Conservation (phyloP, 352 stramenopile genomes). For the Pythium rhizo-oryzae region DNA sequence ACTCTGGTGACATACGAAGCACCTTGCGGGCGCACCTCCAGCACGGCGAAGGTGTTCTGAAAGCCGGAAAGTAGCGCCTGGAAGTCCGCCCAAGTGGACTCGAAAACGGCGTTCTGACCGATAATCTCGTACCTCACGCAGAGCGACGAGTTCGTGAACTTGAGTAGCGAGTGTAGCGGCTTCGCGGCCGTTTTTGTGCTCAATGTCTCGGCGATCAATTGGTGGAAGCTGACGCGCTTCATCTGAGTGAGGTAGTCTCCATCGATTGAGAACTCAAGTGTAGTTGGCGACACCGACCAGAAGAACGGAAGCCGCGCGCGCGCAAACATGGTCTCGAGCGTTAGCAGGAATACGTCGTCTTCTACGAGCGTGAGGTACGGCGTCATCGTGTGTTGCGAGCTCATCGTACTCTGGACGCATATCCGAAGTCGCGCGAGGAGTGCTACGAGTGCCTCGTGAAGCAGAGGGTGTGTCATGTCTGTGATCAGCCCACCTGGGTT, state of each 20-base stretch:
- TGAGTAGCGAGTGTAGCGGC: constrained; percentile 49
- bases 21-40: constrained; percentile 72
- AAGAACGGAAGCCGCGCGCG: constrained; percentile 63
- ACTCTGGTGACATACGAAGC: constrained; percentile 57
- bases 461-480: constrained; percentile 31
- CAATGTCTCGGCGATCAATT: constrained; percentile 53
- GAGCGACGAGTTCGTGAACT: constrained; percentile 58
- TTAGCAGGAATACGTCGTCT: constrained; percentile 47
- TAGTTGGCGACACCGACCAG: constrained; percentile 53
- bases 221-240: constrained; percentile 50
- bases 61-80: constrained; percentile 58
- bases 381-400: constrained; percentile 34
- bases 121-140: constrained; percentile 64
- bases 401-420: constrained; percentile 15
- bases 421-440: constrained; percentile 45
- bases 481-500: constrained; percentile 46
- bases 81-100: constrained; percentile 61
- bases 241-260: constrained; percentile 52
- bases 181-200: constrained; percentile 32
- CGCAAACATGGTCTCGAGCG: constrained; percentile 45
- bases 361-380: constrained; percentile 61
- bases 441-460: constrained; percentile 39
- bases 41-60: constrained; percentile 62
- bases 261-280: constrained; percentile 66
- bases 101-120: constrained; percentile 45